These are phyloP conservation scores for Oryza glaberrima DNA, from an alignment of 176 grass and related monocot species.

Conservation along the genomic window DNA sequence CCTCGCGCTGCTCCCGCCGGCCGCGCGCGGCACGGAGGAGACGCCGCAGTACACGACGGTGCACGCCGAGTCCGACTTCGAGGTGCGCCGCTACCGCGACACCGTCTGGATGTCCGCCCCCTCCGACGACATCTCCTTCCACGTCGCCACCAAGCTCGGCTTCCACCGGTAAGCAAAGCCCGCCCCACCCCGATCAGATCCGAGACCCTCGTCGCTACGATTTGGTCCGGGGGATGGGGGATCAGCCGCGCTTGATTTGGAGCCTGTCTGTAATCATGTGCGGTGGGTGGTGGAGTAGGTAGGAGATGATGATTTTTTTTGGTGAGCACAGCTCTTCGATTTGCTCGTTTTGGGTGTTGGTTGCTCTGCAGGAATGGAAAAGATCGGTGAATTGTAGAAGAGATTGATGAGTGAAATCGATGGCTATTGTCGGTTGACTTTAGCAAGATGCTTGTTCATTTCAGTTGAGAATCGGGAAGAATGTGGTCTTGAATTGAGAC, in stretches of 20 bases:
- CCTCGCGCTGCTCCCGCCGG: constrained; percentile 18
- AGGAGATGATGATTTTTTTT: neutral
- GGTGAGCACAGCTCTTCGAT: neutral
- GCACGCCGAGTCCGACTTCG: constrained; percentile 84
- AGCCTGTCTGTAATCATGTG: too few species aligned
- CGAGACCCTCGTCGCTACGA: neutral
- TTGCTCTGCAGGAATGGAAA: neutral
- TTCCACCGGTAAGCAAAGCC: constrained; percentile 64
- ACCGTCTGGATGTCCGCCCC: constrained; percentile 89
- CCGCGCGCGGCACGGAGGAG: constrained; percentile 55
- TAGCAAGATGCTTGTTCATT: neutral
- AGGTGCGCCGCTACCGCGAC: constrained; percentile 72
- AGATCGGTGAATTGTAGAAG: neutral
- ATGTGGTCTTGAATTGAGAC: neutral
- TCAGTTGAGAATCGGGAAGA: neutral
- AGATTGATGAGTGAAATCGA: neutral
- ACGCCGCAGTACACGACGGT: constrained; percentile 80
- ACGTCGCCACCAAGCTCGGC: constrained; percentile 79
- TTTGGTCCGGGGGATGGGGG: neutral
- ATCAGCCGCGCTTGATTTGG: neutral
- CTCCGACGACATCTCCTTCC: constrained; percentile 70
- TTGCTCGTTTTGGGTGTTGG: neutral
- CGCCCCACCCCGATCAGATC: neutral
- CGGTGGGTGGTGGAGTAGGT: neutral
- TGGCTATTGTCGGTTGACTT: neutral